Base-by-base conservation (phyloP, 192 early-diverging fungal species). In the Coemansia sp. region DNA sequence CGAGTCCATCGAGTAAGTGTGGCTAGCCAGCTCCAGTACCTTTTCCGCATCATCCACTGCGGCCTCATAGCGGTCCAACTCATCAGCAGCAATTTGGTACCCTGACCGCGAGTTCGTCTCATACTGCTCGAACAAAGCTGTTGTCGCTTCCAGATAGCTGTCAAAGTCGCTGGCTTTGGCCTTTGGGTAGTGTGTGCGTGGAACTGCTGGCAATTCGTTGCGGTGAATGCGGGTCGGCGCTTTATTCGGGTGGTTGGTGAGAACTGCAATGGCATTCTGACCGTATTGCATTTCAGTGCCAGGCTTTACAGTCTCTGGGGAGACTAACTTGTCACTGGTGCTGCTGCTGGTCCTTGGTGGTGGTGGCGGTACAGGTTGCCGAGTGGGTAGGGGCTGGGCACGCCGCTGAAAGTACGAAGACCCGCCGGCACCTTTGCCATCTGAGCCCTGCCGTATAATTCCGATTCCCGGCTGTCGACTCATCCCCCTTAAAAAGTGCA, bases 161-260 rank as follows among this genome's bases (percentile, higher is more conserved):
- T 94, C 93, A 86, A 99, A 99, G 67, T 99, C 96, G 40, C 83
- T 71, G 58, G 71, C 62, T 39, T 87, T 88, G 11, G 96, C 87
- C 65, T 74, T 71, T 10, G 80, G 80, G 61, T 85, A 85, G 62
- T 76, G 71, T 12, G 84, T 85, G 56, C 74, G 72, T 38, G 84
- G 74, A 17, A 85, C 80, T 0, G 76, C 44, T n/a, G 84, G 80
- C 34, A 82, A 62, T 19, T 85, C 84, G 68, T 61, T 84, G 50
- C 78, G 76, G 65, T 80, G 82, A 29, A 84, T 84, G 66, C 78
- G 76, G 5, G 77, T 40, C 10, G 82, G 82, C 7, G 71, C 71
- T 50, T 70, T 76, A 69, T 76, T 84, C 38, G 82, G 82, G 59
- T 84, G 74, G 69, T 80, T 84, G 13, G 82, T 84, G 19, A 84